Evolutionary conservation across 2,329 filamentous ascomycete species (phyloP), one percentile per base, ranked within the genome.

Genomic region (Beauveria medogensis): DNA sequence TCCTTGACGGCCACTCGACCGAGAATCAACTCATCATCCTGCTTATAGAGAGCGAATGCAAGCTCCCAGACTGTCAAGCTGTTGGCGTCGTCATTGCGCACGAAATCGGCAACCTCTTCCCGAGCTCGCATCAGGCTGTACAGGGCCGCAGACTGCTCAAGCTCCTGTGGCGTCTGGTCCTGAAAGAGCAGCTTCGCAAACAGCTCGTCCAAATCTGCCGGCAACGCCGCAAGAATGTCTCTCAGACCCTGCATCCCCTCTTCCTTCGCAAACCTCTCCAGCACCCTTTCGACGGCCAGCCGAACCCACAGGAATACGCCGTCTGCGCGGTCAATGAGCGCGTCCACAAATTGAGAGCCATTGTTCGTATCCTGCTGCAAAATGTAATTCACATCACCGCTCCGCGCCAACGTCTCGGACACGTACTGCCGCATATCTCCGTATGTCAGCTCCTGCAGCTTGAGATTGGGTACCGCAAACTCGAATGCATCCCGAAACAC

Each of bases 281-380:
- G 26, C 54, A 73, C 65, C 30, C 68, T 65, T 16, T 69, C 64
- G 10, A 74, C 68, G 0, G 70, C 73, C 6, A 71, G 65, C 1
- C 65, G 63, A 1, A 72, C 67, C 72, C 72, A 74, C 9, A 74
- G 66, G 50, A 74, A 74, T 0, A 74, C 72, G 0, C 72, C 72
- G 12, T 71, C 67, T 0, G 72, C 67, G 7, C 60, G 66, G 2
- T 68, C 63, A 1, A 69, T 65, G 1, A 67, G 65, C 0, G 59
- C 48, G 18, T 64, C 46, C 34, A 68, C 50, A 20, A 71, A 55
- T 1, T 22, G 16, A 2, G 55, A 37, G 0, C 56, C 59, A 6
- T 8, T 34, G 0, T 63, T 50, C 5, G 43, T 12, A 16, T 69
- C 48, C 3, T 59, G 24, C 14, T 46, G 54, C 10, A 70, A 16